Evolutionary conservation across 2,329 filamentous ascomycete species (phyloP), one percentile per base, ranked within the genome.

Genomic region (Pyrenophora graminea): DNA sequence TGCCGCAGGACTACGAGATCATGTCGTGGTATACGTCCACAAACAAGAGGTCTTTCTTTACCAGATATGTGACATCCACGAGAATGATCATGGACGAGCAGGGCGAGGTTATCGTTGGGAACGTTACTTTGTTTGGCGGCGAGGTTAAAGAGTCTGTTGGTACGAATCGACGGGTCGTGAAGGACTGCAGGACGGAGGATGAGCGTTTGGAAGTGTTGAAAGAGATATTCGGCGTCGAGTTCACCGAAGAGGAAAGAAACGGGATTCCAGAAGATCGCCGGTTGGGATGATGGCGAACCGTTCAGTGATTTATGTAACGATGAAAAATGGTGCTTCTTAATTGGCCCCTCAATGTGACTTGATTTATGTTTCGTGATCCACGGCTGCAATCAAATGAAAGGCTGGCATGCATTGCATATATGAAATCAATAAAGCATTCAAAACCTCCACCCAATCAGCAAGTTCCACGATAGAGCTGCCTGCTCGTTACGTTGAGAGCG

Each of bases 1-100:
- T 63, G 25, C 54, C 58, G 0, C 54, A 61, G 33, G 60, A 64
- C 25, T 64, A 63, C 18, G 48, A 59, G 27, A 51, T 64, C 23
- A 63, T 64, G 58, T 63, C 59, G 5, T 63, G 57, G 54, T 63
- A 51, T 32, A 64, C 62, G 6, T 63, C 60, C 23, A 62, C 60
- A 12, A 37, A 58, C 17, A 21, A 30, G 10, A 53, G 9, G 2
- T 59, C 48, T 0, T 64, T 61, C 41, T 64, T 63, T 13, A 63
- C 58, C 1, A 47, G 23, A 23, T 55, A 47, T 38, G 44, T 64
- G 9, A 63, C 55, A 2, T 51, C 51, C 30, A 61, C 48, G 1
- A 51, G 18, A 18, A 56, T 59, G 50, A 13, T 61, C 3, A 54
- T 59, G 48, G 50, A 56, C 23, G 45, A 56, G 13, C 33, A 37